These are phyloP conservation scores for Fagus sylvatica DNA, from an alignment of 306 rosid genomes.

Conservation along the genomic window DNA sequence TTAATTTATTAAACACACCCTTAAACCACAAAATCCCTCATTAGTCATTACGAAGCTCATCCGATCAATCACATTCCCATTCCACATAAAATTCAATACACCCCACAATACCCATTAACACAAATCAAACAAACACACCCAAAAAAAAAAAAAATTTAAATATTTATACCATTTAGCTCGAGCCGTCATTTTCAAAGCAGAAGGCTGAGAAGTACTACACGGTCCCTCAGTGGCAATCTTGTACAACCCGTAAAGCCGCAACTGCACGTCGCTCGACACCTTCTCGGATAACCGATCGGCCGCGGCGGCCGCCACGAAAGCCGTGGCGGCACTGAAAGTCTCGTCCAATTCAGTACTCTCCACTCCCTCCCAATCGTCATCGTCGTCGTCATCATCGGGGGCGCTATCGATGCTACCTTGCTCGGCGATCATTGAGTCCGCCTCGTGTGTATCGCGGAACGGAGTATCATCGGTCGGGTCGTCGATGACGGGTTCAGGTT, in stretches of 20 bases:
- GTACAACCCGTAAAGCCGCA: constrained; percentile 85
- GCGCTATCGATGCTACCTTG: constrained; percentile 84
- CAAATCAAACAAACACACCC: neutral
- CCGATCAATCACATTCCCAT: neutral
- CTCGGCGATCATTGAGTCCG: constrained; percentile 78
- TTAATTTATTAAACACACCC: no score
- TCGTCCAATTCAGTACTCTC: constrained; percentile 93
- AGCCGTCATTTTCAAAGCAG: constrained; percentile 88
- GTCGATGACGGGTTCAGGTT: neutral
- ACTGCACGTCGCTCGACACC: constrained; percentile 69
- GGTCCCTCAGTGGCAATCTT: constrained; percentile 99
- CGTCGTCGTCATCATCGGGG: constrained; percentile 45
- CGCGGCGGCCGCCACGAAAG: constrained; percentile 86
- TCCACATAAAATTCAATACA: neutral
- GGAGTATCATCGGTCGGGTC: neutral
- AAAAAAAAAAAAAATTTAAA: constrained; percentile 7
- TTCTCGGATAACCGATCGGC: constrained; percentile 87
- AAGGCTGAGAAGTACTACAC: constrained; percentile 82
- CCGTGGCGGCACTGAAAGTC: constrained; percentile 85
- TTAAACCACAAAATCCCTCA: no score
- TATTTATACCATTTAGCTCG: constrained; percentile 87
- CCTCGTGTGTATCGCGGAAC: constrained; percentile 31
- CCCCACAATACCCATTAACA: neutral
- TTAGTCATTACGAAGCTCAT: neutral
- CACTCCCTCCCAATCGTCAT: constrained; percentile 98